Base-by-base conservation (phyloP, 805 yeast genomes). In the Candida caryicola region DNA sequence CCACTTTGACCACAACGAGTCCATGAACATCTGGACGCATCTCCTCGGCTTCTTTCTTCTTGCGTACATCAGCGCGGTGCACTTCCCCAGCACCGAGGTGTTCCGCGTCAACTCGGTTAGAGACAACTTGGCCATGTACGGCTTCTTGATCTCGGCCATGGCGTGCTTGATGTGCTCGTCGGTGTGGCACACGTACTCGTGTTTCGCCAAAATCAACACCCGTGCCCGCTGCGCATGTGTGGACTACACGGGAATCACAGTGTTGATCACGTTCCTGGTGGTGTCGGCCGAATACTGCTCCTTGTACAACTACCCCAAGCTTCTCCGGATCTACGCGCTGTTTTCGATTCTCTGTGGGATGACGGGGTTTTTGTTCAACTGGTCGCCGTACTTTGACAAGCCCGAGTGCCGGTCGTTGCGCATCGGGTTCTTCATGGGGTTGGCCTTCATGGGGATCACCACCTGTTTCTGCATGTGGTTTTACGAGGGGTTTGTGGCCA, bases 21-120 rank as follows among this genome's bases (percentile, higher is more conserved):
- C 95, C 0, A 75, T 85, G 55, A 93, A 93, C 62, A 89, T 91
- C 39, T 91, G 99, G 98, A 76, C 96, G 0, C 99, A 91, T 64
- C 53, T 87, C 10, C 25, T 79, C 2, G 98, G 97, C 10, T 75
- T 84, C 2, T 21, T 77, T 2, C 51, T 77, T 19, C 62, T 90
- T 57, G 36, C 73, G 1, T 82, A 79, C 46, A 50, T 90, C 14
- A 71, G 78, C 9, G 31, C 79, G 10, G 65, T 62, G 47, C 85
- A 82, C 45, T 83, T 76, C 51, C 96, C 97, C 8, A 47, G 57
- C 2, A 71, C 90, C 0, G 64, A 59, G 3, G 73, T 75, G 1
- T 85, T 69, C 54, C 41, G 44, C 5, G 46, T 49, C 4, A 66
- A 68, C 19, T 59, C 73, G 2, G 79, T 74, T 53, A 39, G 34